Evolutionary conservation across 2,329 filamentous ascomycete genomes (phyloP), one percentile per base, ranked within the genome.

Genomic region (Neonectria faginata): DNA sequence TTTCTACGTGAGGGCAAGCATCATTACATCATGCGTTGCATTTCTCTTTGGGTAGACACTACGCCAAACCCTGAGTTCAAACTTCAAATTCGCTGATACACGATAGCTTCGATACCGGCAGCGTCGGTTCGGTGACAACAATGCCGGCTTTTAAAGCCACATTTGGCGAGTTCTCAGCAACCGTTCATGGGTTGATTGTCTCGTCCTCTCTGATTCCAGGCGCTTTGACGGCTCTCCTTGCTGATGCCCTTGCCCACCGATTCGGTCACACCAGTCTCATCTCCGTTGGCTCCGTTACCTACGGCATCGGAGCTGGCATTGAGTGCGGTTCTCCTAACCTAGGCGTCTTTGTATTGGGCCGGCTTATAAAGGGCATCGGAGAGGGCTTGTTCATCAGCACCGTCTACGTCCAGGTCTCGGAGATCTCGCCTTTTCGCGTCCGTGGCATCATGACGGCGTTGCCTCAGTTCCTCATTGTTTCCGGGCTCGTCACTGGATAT

Each of bases 181-280:
- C 84, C 0, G 72, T 89, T 1, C 87, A 87, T 67, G 88, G 88
- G 0, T 77, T 89, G 3, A 82, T 88, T 7, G 87, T 90, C 16
- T 89, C 88, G 0, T 84, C 84, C 0, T 85, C 89, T 51, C 79
- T 90, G 22, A 81, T 89, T 25, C 84, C 88, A 0, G 88, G 86
- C 6, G 88, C 85, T 0, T 75, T 90, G 12, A 85, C 88, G 0
- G 87, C 88, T 0, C 80, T 89, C 25, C 80, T 89, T 39, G 86
- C 87, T 0, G 84, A 88, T 2, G 80, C 84, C 48, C 78, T 90
- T 2, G 85, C 81, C 8, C 84, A 84, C 69, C 81, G 75, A 61
- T 84, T 86, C 18, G 88, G 88, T 0, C 81, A 87, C 10, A 80
- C 84, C 0, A 79, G 79, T n/a, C 80, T 82, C 0, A 85, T 90